Conservation (phyloP, 495 filamentous ascomycete genomes). For the Talaromyces proteolyticus region DNA sequence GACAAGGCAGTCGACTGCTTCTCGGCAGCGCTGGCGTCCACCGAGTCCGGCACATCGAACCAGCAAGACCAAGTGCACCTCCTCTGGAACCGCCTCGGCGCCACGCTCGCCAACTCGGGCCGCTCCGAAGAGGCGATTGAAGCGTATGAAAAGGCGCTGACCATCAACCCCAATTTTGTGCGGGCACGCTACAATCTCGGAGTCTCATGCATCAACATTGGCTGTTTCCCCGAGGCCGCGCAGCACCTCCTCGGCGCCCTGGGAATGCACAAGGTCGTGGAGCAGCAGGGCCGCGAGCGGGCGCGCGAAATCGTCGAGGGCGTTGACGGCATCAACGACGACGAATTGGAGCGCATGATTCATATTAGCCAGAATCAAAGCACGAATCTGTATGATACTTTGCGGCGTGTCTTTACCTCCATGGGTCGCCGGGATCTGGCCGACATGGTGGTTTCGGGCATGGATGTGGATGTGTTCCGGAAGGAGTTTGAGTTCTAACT, state of each 20-base stretch:
- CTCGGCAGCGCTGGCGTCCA: constrained; percentile 75
- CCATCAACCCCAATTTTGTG: constrained; percentile 89
- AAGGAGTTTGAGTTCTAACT: constrained; percentile 68
- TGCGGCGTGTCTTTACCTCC: constrained; percentile 86
- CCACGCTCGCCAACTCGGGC: constrained; percentile 91
- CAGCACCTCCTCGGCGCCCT: constrained; percentile 90
- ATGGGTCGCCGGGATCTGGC: constrained; percentile 87
- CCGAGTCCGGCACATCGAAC: constrained; percentile 73
- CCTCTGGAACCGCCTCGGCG: constrained; percentile 96
- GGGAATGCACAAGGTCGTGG: constrained; percentile 94
- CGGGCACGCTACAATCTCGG: constrained; percentile 95
- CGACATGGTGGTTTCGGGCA: constrained; percentile 77
- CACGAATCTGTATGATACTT: constrained; percentile 91
- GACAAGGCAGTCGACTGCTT: constrained; percentile 99
- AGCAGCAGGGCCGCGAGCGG: constrained; percentile 75
- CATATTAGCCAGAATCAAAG: constrained; percentile 78
- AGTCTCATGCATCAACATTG: constrained; percentile 95
- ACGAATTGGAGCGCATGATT: constrained; percentile 72
- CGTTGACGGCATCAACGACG: constrained; percentile 52
- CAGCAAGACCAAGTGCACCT: constrained; percentile 75
- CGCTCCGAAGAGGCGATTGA: constrained; percentile 92
- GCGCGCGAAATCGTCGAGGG: constrained; percentile 74
- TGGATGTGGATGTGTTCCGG: constrained; percentile 88
- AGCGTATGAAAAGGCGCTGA: constrained; percentile 88
- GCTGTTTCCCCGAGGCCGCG: constrained; percentile 86